These are phyloP conservation scores for Neophaeococcomyces aloes DNA, from an alignment of 2,329 filamentous ascomycete genomes.

Conservation along the genomic window DNA sequence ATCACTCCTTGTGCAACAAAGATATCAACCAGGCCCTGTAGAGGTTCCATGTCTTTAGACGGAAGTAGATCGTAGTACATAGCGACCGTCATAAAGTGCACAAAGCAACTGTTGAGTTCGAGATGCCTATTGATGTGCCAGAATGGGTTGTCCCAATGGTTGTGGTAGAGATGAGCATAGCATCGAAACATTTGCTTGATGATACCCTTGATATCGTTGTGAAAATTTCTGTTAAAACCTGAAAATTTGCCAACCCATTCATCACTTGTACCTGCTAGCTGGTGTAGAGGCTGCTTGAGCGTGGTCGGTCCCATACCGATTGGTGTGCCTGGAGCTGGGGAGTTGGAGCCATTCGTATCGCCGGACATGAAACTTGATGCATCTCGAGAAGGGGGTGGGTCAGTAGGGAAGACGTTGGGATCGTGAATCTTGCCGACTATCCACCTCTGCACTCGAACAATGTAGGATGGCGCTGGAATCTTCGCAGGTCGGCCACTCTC, in stretches of 20 bases:
- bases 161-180: constrained; percentile 96
- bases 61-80: constrained; percentile 75
- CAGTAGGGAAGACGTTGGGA: constrained; percentile 78
- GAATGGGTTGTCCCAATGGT: constrained; percentile 77
- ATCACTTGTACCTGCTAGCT: constrained; percentile 52
- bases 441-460: constrained; percentile 93
- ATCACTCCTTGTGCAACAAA: constrained; percentile 86
- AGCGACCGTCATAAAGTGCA: constrained; percentile 70
- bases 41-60: constrained; percentile 84
- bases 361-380: constrained; percentile 45
- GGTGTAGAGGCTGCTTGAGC: constrained; percentile 46
- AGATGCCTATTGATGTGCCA: constrained; percentile 64
- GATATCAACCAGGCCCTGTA: constrained; percentile 86
- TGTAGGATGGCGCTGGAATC: constrained; percentile 85
- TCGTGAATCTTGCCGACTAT: constrained; percentile 94
- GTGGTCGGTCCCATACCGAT: constrained; percentile 37
- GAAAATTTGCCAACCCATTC: constrained; percentile 84
- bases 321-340: constrained; percentile 30
- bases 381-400: constrained; percentile 54
- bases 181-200: constrained; percentile 98
- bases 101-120: constrained; percentile 78
- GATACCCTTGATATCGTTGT: constrained; percentile 82
- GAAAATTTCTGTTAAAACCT: constrained; percentile 83
- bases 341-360: constrained; percentile 39
- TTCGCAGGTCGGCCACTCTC: constrained; percentile 82